Evolutionary conservation across 441 rosid genomes (phyloP), one percentile per base, ranked within the genome.

Genomic region (Populus hybrid): DNA sequence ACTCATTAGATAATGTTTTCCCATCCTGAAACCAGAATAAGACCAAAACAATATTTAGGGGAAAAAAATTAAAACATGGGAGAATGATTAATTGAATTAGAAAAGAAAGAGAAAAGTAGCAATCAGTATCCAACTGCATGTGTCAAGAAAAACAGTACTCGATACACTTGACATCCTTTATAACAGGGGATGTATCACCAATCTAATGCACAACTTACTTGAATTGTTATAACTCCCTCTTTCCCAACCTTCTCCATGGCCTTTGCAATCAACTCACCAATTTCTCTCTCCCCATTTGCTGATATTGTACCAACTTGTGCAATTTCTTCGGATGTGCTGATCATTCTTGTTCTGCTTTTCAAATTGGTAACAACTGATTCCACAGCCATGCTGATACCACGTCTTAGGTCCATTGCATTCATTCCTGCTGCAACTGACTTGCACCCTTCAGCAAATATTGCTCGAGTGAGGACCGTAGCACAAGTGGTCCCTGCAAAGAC

Each of bases 231-330:
- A 8, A 94, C 98, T 61, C 98, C 98, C 75, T 94, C 98, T 80
- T 94, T 94, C 75, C 98, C 97, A 65, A 94, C 98, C 82, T 87
- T 92, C 81, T 94, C 98, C 98, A 94, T 94, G 28, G 98, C 98
- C 81, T 92, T 94, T 36, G 98, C 98, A 63, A 94, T 94, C 72
- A 92, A 70, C 81, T 94, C 97, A 53, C 98, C 98, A 74, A 94
- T 94, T 83, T 94, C 97, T 71, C 96, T 88, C 78, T 94, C 97
- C 26, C 98, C 98, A 82, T 94, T 94, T 8, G 98, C 88, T 26
- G 98, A 94, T 69, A 94, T 94, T 18, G 97, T 94, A 28, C 98
- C 97, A 75, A 94, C 96, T 86, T 93, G 99, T 8, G 97, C 98
- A 67, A 94, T 94, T 81, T 94, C 98, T 82, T 94, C 98, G 0